These are phyloP conservation scores for Wickerhamiella allomyrinae DNA, from an alignment of 805 yeast species.

Conservation along the genomic window DNA sequence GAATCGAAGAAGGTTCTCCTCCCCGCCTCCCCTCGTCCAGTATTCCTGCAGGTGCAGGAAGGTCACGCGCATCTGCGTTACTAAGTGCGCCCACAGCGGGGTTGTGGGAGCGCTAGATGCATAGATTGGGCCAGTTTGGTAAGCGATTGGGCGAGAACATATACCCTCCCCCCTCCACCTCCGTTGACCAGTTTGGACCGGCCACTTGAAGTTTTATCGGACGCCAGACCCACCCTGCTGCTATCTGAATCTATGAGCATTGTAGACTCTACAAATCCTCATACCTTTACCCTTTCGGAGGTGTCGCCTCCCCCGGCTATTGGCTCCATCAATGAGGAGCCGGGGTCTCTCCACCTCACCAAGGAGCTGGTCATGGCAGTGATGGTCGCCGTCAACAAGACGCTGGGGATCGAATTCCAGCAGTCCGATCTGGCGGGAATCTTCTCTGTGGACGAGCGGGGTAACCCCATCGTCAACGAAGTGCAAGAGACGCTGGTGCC, in stretches of 20 bases:
- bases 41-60: background rate
- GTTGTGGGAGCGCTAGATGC: background rate
- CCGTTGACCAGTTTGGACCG: background rate
- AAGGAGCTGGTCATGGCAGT: slow-evolving; percentile 5
- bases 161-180: background rate
- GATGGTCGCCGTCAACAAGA: slow-evolving; percentile 4
- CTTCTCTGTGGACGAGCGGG: slow-evolving; percentile 1
- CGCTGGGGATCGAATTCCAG: slow-evolving; percentile 7
- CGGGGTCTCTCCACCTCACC: background rate
- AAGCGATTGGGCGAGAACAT: background rate
- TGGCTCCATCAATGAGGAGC: background rate
- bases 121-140: background rate
- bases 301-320: background rate
- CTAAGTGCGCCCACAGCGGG: background rate
- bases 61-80: background rate
- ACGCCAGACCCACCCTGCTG: no score
- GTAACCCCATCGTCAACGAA: background rate
- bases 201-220: background rate
- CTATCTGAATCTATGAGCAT: background rate
- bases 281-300: background rate
- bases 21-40: no score
- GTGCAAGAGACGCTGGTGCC: background rate
- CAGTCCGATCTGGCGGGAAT: slow-evolving; percentile 5
- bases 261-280: background rate
- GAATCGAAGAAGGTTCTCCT: slow-evolving; percentile 1